phyloP scores from a whole-genome alignment of 345 rosid genomes.

The Rubroshorea leprosula region DNA sequence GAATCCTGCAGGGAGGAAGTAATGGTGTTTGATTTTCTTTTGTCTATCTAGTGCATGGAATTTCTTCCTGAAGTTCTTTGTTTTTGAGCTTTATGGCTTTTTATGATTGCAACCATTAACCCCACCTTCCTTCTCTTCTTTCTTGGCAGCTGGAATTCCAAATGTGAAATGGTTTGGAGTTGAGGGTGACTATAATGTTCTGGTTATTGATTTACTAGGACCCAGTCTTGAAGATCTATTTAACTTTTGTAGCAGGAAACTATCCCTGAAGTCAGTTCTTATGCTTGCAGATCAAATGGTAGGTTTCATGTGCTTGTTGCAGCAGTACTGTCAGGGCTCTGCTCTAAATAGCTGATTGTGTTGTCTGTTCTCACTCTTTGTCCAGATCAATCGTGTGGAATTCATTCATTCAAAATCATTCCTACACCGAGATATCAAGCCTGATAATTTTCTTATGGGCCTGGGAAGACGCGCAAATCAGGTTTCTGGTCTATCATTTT shows the following conservation, averaged over 20 bases:
- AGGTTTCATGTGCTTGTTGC: constrained; percentile 11
- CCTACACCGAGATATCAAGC: constrained; percentile 93
- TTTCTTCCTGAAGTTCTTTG: background rate
- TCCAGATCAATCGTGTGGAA: constrained; percentile 85
- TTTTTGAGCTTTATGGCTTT: constrained; percentile 1
- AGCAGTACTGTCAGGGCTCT: background rate
- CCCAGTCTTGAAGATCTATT: constrained; percentile 97
- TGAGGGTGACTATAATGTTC: constrained; percentile 89
- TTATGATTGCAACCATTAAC: constrained; percentile 2
- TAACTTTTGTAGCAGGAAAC: constrained; percentile 78
- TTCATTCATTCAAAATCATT: constrained; percentile 86
- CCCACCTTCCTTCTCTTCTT: background rate
- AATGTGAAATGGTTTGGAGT: constrained; percentile 89
- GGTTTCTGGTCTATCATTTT: constrained; percentile 28
- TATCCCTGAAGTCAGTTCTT: constrained; percentile 87
- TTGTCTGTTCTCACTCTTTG: background rate
- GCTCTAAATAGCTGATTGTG: background rate
- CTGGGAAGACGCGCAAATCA: constrained; percentile 95
- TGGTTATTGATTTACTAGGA: constrained; percentile 96
- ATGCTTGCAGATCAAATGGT: constrained; percentile 99
- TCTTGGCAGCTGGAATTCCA: constrained; percentile 82
- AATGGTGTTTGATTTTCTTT: constrained; percentile 8
- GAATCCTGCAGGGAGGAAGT: constrained; percentile 96
- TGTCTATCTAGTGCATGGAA: no score
- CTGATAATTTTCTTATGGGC: constrained; percentile 96